Percentiles rank a stretch among this genome's conserved stretches.
These are phyloP conservation scores for Paraurostyla sp. DNA, from an alignment of 73 alveolate genomes.

Conservation along the genomic window DNA sequence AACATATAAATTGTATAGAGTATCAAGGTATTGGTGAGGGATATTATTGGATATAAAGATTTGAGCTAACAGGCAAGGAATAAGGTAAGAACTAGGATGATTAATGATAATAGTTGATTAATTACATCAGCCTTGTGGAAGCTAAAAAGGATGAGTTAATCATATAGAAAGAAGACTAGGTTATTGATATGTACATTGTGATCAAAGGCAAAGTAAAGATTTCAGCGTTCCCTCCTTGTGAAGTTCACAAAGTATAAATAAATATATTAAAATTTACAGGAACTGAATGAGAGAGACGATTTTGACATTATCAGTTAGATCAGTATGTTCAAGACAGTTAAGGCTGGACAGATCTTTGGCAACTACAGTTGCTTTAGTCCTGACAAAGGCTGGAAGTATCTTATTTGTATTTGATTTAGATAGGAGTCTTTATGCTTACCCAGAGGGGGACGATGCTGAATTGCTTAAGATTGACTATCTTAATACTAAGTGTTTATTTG, in stretches of 20 bases:
- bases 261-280: slow-evolving; percentile 4
- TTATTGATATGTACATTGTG: slow-evolving; percentile 45
- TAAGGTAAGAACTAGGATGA: not conserved
- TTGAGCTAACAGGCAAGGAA: slow-evolving; percentile 20
- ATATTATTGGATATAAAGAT: slow-evolving; percentile 40
- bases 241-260: slow-evolving; percentile 27
- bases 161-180: not conserved
- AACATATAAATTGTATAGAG: not conserved
- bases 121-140: not conserved
- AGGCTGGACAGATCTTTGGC: slow-evolving; percentile 60
- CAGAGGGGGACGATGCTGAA: slow-evolving; percentile 50
- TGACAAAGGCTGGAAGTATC: slow-evolving; percentile 37
- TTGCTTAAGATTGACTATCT: not conserved
- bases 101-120: not conserved
- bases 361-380: slow-evolving; percentile 34
- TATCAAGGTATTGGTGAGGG: slow-evolving; percentile 23
- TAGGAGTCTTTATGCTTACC: slow-evolving; percentile 54
- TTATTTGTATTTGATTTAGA: not conserved
- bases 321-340: slow-evolving; percentile 52
- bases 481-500: not conserved
- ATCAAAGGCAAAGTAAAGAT: slow-evolving; percentile 58
- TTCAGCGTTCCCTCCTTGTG: slow-evolving; percentile 49
- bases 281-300: slow-evolving; percentile 42
- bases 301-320: slow-evolving; percentile 40
- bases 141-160: slow-evolving; percentile 42